Conservation (phyloP, 441 rosid genomes). For the Euphorbia corollata region DNA sequence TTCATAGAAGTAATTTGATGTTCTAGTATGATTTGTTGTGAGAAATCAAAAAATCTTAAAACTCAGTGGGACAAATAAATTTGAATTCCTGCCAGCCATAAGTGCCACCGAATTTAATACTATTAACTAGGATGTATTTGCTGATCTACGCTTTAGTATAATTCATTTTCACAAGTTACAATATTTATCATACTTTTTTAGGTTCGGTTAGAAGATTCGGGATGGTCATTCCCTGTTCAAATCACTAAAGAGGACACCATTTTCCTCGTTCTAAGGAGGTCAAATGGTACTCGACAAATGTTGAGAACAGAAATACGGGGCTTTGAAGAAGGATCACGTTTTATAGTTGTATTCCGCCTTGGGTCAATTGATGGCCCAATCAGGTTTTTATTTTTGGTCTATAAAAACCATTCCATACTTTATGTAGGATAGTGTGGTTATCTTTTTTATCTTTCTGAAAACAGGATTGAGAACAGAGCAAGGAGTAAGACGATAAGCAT, state of each 20-base stretch:
- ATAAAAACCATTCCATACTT: background rate
- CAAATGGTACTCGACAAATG: slow-evolving; percentile 47
- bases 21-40: background rate
- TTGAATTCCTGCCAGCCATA: background rate
- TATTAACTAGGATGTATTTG: background rate
- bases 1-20: background rate
- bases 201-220: slow-evolving; percentile 77
- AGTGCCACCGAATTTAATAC: background rate
- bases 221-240: slow-evolving; percentile 92
- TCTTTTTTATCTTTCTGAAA: slow-evolving; percentile 24
- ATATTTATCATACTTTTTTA: slow-evolving; percentile 16
- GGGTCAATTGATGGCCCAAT: slow-evolving; percentile 83
- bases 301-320: slow-evolving; percentile 87
- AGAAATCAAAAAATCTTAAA: background rate
- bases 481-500: slow-evolving; percentile 48
- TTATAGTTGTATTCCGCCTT: slow-evolving; percentile 82
- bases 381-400: slow-evolving; percentile 46
- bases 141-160: background rate
- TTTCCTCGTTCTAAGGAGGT: slow-evolving; percentile 62
- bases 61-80: background rate
- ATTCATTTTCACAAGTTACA: background rate
- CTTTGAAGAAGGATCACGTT: slow-evolving; percentile 98
- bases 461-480: slow-evolving; percentile 92
- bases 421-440: slow-evolving; percentile 10
- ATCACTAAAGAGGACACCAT: slow-evolving; percentile 86